Conservation (phyloP, 139 green algal species). For the Coelastrella sp. region DNA sequence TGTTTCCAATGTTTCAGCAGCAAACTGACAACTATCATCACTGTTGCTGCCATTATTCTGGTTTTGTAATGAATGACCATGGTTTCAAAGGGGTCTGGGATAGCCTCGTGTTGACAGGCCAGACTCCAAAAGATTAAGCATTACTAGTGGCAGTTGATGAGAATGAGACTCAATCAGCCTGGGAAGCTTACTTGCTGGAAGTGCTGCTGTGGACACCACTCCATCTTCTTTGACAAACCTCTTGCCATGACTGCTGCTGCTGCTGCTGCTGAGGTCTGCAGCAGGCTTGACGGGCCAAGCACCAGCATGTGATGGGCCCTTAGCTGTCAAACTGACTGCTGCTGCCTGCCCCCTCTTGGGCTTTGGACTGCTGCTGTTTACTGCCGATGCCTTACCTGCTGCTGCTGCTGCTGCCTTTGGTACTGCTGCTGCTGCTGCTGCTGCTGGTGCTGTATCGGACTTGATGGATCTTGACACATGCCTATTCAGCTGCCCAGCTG, state of each 20-base stretch:
- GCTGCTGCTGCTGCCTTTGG: neutral
- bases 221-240: neutral
- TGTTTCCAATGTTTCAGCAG: neutral
- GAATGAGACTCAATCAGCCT: too few relatives aligned
- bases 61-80: too few relatives aligned
- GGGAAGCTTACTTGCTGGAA: neutral
- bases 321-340: neutral
- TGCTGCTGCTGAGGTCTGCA: neutral
- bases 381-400: neutral
- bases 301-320: neutral
- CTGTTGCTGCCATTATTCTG: too few relatives aligned
- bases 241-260: neutral
- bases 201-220: neutral
- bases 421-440: constrained; percentile 3
- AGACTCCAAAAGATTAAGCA: too few relatives aligned
- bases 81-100: too few relatives aligned
- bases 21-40: too few relatives aligned
- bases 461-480: neutral
- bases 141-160: too few relatives aligned
- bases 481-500: neutral
- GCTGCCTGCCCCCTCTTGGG: neutral
- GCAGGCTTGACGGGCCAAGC: neutral
- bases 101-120: too few relatives aligned
- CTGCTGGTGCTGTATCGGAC: neutral
- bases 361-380: too few relatives aligned